These are phyloP conservation scores for Hapsidospora chrysogenum DNA, from an alignment of 495 filamentous ascomycete species.

Conservation along the genomic window DNA sequence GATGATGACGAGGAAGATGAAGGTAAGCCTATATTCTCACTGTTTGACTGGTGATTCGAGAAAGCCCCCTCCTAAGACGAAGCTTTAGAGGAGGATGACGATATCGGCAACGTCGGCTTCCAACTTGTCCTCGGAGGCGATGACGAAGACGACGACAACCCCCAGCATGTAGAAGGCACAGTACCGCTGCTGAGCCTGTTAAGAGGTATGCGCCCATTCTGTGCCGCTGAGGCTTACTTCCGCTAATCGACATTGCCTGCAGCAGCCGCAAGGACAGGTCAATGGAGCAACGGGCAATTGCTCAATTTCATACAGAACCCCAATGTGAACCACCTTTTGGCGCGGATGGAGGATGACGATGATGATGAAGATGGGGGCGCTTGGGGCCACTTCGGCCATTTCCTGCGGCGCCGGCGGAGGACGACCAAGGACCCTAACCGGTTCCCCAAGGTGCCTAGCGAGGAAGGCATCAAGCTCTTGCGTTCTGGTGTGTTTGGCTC, in stretches of 20 bases:
- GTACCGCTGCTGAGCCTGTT: not conserved
- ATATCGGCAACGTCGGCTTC: not conserved
- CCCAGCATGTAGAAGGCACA: not conserved
- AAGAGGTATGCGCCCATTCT: not conserved
- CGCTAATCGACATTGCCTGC: not conserved
- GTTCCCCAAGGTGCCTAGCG: constrained; percentile 64
- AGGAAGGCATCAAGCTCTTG: constrained; percentile 63
- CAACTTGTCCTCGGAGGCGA: not conserved
- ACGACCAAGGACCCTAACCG: constrained; percentile 21
- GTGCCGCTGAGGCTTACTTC: no score
- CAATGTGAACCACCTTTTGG: not conserved
- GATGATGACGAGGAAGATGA: not conserved
- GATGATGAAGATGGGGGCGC: not conserved
- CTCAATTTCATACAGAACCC: not conserved
- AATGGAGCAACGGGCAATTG: not conserved
- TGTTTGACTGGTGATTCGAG: not conserved
- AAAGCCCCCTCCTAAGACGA: not conserved
- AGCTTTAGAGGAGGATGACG: not conserved
- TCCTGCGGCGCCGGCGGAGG: constrained; percentile 14
- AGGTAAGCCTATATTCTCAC: not conserved
- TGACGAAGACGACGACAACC: not conserved
- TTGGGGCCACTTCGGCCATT: constrained; percentile 1
- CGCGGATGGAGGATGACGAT: not conserved
- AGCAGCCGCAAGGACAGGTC: not conserved
- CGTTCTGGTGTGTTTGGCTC: constrained; percentile 58